Conservation (phyloP, 2,329 filamentous ascomycete genomes). For the Aureobasidium musti region DNA sequence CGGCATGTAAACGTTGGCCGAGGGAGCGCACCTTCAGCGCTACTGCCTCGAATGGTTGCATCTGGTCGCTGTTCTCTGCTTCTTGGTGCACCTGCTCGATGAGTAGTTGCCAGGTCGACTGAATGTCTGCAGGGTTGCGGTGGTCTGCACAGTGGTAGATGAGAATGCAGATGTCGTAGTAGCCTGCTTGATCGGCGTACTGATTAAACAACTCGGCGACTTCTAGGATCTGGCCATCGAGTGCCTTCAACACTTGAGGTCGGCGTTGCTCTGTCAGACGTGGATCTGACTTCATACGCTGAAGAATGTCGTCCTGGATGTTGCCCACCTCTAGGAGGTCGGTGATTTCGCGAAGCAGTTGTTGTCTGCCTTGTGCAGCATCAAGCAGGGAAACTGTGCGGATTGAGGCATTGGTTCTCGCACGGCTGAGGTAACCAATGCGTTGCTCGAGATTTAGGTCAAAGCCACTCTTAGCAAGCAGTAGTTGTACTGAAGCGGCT, state of each 20-base stretch:
- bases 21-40: conserved; percentile 61
- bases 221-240: conserved; percentile 76
- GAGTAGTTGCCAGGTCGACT: conserved; percentile 79
- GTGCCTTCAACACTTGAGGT: conserved; percentile 63
- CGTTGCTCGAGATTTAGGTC: conserved; percentile 76
- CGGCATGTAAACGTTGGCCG: conserved; percentile 52
- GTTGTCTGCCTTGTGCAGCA: conserved; percentile 65
- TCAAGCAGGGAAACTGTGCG: conserved; percentile 70
- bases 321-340: conserved; percentile 90
- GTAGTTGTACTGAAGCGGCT: conserved; percentile 81
- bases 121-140: conserved; percentile 81
- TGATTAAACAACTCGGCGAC: conserved; percentile 90
- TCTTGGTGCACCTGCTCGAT: conserved; percentile 65
- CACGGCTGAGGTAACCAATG: conserved; percentile 85
- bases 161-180: conserved; percentile 89
- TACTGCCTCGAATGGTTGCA: conserved; percentile 69
- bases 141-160: conserved; percentile 93
- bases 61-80: conserved; percentile 51
- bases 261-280: conserved; percentile 67
- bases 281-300: conserved; percentile 71
- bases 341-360: conserved; percentile 79
- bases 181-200: conserved; percentile 86
- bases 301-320: conserved; percentile 88
- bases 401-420: conserved; percentile 89
- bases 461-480: conserved; percentile 83